A percentile compares a stretch with the other conserved stretches of the same genome.
These are phyloP conservation scores for Backusella psychrophila DNA, from an alignment of 192 early-diverging fungal genomes.

Conservation along the genomic window DNA sequence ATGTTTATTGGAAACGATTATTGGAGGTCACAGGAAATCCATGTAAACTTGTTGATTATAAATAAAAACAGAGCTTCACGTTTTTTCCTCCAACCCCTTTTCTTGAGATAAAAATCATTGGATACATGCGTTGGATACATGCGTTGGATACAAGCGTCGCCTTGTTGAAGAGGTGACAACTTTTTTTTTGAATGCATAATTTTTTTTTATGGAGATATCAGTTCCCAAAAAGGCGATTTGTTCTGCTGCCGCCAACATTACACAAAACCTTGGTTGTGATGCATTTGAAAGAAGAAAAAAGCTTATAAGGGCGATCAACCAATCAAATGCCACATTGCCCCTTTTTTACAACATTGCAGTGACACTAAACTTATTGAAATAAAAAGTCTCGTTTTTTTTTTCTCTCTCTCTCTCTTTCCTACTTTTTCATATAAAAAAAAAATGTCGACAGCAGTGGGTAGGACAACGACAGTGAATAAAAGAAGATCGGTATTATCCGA, in stretches of 20 bases:
- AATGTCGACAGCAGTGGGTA: not conserved
- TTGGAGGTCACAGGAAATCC: conserved; percentile 30
- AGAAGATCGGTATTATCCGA: conserved; percentile 4
- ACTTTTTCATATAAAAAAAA: not conserved
- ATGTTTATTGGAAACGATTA: conserved; percentile 64
- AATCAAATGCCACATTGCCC: not conserved
- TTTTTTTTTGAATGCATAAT: too few species aligned
- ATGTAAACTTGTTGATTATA: not conserved
- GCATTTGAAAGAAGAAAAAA: not conserved
- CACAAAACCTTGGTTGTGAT: too few species aligned
- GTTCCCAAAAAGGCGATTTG: too few species aligned
- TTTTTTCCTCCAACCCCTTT: too few species aligned
- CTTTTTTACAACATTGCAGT: not conserved
- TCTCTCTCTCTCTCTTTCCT: not conserved
- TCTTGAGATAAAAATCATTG: too few species aligned
- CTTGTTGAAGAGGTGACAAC: too few species aligned
- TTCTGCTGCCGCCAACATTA: too few species aligned
- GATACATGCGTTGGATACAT: too few species aligned
- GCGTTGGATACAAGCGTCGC: too few species aligned
- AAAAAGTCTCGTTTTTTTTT: not conserved
- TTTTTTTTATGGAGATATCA: too few species aligned
- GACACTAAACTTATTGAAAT: not conserved
- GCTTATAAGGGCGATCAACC: not conserved
- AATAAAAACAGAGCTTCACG: too few species aligned
- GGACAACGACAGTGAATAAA: not conserved